These are phyloP conservation scores for Kitagawia praeruptora DNA, from an alignment of 129 eudicot species.

Conservation along the genomic window DNA sequence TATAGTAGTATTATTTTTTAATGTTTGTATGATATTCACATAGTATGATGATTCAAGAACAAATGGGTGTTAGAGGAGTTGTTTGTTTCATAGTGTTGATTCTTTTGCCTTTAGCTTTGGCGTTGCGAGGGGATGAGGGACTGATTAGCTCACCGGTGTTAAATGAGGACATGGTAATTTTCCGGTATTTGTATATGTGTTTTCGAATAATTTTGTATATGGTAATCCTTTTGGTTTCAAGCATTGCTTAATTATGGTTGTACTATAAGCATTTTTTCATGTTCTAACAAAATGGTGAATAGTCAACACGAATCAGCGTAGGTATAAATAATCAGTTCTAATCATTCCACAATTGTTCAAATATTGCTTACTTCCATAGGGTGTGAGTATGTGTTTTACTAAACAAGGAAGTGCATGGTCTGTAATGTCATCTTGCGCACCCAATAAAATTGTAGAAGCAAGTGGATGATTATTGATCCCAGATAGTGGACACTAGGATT, in stretches of 20 bases:
- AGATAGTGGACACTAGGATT: neutral
- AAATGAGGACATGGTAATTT: constrained; percentile 48
- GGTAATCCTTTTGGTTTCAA: no score
- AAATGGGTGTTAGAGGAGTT: constrained; percentile 38
- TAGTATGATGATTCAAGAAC: constrained; percentile 29
- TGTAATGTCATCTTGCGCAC: neutral
- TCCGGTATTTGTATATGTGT: neutral
- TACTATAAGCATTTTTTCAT: neutral
- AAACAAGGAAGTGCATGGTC: no score
- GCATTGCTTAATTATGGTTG: neutral
- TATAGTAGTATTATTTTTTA: neutral
- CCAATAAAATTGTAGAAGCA: neutral
- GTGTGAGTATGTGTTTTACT: neutral
- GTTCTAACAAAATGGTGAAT: neutral
- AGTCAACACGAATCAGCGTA: neutral
- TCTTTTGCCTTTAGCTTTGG: constrained; percentile 37
- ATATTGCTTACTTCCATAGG: neutral
- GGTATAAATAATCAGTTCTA: neutral
- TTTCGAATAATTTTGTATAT: no score
- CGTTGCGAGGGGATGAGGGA: constrained; percentile 28
- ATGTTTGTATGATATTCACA: constrained; percentile 13
- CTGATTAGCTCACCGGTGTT: constrained; percentile 26
- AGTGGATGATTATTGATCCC: neutral
- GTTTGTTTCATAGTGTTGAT: constrained; percentile 29
- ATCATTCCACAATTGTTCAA: neutral